phyloP scores from a whole-genome alignment of 257 asterid genomes.

The Fraxinus americana region DNA sequence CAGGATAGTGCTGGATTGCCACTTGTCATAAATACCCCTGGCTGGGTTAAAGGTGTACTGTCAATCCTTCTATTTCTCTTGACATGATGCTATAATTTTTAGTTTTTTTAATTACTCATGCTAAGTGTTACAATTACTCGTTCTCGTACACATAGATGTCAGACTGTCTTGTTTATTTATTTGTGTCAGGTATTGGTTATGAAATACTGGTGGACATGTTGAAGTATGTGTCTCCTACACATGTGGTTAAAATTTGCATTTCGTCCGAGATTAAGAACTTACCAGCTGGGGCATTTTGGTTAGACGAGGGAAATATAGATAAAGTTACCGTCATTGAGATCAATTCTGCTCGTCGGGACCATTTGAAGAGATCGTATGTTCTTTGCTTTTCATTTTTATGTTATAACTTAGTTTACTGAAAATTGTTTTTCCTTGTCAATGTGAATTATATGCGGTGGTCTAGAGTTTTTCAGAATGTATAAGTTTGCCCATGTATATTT shows the following conservation, averaged over 20 bases:
- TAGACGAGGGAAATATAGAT: conserved; percentile 45
- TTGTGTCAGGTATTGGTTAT: conserved; percentile 77
- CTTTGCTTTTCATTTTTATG: conserved; percentile 22
- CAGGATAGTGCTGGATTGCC: conserved; percentile 53
- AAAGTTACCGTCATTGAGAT: conserved; percentile 57
- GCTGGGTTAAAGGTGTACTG: conserved; percentile 91
- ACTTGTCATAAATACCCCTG: conserved; percentile 87
- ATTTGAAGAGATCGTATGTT: conserved; percentile 71
- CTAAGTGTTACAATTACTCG: background rate
- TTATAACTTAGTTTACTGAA: background rate
- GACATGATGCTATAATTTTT: conserved; percentile 13
- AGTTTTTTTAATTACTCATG: background rate
- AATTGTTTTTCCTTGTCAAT: background rate
- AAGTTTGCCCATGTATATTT: conserved; percentile 21
- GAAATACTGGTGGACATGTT: conserved; percentile 81
- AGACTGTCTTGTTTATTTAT: conserved; percentile 22
- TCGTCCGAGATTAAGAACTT: conserved; percentile 68
- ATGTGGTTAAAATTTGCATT: conserved; percentile 76
- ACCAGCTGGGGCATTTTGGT: conserved; percentile 91
- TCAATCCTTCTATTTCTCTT: conserved; percentile 22
- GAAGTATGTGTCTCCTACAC: conserved; percentile 70
- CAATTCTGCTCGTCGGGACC: conserved; percentile 74
- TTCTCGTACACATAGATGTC: conserved; percentile 7
- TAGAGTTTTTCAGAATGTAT: conserved; percentile 5
- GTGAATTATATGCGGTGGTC: background rate